Base-by-base conservation (phyloP, 805 yeast genomes). In the Ogataea parapolymorpha region DNA sequence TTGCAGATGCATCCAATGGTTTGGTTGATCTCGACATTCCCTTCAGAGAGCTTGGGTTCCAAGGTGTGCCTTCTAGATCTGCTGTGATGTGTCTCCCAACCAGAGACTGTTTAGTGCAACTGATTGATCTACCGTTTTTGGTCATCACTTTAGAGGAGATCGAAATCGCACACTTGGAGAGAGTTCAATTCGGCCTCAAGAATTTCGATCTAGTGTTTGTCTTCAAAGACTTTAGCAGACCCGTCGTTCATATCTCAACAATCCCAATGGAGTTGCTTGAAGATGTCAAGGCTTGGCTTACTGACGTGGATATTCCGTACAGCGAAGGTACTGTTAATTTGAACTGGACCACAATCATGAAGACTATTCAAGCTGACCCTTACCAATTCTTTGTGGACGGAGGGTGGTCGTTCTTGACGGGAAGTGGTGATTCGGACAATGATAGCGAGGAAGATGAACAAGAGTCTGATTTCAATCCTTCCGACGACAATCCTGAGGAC, bases 151-250 rank as follows among this genome's bases (percentile, higher is more conserved):
- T 93, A 50, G 88, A 80, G 47, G 98, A 93, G 55, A 85, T 93
- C 44, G 99, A 93, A 68, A 72, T 93, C 43, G 96, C 95, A 10
- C 95, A 91, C 65, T 71, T 93, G 56, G 99, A 93, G 74, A 85
- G 99, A 72, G 95, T 93, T 29, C 96, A 89, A 65, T 93, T 93
- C 63, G 99, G 99, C 2, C 75, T 93, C 58, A 89, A 89, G 69
- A 93, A 93, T 67, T 93, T 93, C 55, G 99, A 93, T 70, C 66
- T 93, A 63, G 99, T 93, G n/a, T 89, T 93, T 64, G 90, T 93
- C 2, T 91, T 85, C 68, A 91, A 90, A 63, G 98, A 93, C 64
- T 90, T 89, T 63, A 70, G 74, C 47, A 80, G 75, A 56, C 87
- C 97, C 1, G 96, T 88, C 9, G 86, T 86, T 15, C 97, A 91